Base-by-base conservation (phyloP, 352 stramenopile genomes). In the Phytophthora boehmeriae region DNA sequence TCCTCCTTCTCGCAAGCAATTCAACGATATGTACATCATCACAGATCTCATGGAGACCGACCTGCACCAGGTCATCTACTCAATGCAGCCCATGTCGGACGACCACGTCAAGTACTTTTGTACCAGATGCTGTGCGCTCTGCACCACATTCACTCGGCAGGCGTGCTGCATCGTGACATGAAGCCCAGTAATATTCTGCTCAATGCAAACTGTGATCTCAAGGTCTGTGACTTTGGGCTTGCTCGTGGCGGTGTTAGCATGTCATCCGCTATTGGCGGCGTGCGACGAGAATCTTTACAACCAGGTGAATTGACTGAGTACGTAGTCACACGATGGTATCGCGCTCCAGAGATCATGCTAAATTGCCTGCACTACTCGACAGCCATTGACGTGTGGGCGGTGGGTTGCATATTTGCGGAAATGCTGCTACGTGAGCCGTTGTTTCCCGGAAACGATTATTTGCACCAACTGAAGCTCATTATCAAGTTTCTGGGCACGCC, bases 391-490 rank as follows among this genome's bases (percentile, higher is more conserved):
- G 69, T 98, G 14, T 98, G 94, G 94, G 88, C 85, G 51, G 94
- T 98, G 17, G 97, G 97, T 16, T 99, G 97, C 67, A 99, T 99
- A 59, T 98, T 99, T 66, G 97, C 93, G 14, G 97, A 99, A 78
- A 93, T 99, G 62, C 85, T 99, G 16, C 66, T 90, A 34, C 83
- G 97, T 35, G 98, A 99, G 68, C 96, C 97, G 43, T 86, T 98
- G 30, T 99, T 99, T 63, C 94, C 82, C 3, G 85, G 85, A 46
- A 89, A 93, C 34, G 85, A 93, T 64, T 93, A 92, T 66, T 84
- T 92, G 38, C 79, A 93, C 59, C 85, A 93, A 51, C 83, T 93
- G 46, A 90, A 88, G 62, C 73, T 93, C 20, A 93, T 93, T 41
- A 87, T 86, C 65, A 86, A 84, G 57, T 89, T 81, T 50, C 52